Evolutionary conservation across 2,329 filamentous ascomycete species (phyloP).

Genomic region (Arthrobotrys conoides): DNA sequence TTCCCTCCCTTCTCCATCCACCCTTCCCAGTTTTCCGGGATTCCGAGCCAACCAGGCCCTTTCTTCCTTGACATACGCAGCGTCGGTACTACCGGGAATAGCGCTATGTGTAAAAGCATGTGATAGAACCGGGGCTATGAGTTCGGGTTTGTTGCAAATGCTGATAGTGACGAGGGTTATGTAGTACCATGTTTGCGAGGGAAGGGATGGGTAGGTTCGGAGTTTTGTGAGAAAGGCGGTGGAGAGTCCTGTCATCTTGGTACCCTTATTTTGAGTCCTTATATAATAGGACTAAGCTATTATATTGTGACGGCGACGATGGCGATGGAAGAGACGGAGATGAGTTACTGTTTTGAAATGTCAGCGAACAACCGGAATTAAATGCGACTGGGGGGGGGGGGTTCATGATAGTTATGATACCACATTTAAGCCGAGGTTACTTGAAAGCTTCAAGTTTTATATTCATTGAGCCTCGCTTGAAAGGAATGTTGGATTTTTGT

Average conservation of each 20-base stretch:
- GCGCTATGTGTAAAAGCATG: constrained; percentile 67
- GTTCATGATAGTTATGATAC: too few species aligned
- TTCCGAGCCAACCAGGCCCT: constrained; percentile 46
- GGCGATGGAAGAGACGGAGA: not conserved
- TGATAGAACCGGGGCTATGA: constrained; percentile 69
- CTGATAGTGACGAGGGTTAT: constrained; percentile 69
- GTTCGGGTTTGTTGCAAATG: constrained; percentile 70
- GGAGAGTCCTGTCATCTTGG: constrained; percentile 60
- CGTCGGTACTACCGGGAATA: constrained; percentile 65
- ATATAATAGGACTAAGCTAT: not conserved
- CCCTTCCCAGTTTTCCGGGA: constrained; percentile 34
- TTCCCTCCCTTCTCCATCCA: constrained; percentile 56
- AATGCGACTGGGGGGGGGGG: not conserved
- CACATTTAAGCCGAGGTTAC: constrained; percentile 33
- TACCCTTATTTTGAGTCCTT: too few species aligned
- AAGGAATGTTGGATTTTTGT: constrained; percentile 40
- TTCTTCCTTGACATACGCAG: constrained; percentile 65
- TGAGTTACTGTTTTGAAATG: not conserved
- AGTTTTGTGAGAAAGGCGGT: constrained; percentile 68
- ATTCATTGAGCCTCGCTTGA: constrained; percentile 15
- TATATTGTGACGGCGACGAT: not conserved
- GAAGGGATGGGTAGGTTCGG: constrained; percentile 68
- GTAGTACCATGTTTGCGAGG: constrained; percentile 70
- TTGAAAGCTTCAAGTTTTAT: not conserved
- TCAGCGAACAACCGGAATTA: not conserved